These are phyloP conservation scores for Amanita muscaria DNA, from an alignment of 768 basidiomycete genomes.

Conservation along the genomic window DNA sequence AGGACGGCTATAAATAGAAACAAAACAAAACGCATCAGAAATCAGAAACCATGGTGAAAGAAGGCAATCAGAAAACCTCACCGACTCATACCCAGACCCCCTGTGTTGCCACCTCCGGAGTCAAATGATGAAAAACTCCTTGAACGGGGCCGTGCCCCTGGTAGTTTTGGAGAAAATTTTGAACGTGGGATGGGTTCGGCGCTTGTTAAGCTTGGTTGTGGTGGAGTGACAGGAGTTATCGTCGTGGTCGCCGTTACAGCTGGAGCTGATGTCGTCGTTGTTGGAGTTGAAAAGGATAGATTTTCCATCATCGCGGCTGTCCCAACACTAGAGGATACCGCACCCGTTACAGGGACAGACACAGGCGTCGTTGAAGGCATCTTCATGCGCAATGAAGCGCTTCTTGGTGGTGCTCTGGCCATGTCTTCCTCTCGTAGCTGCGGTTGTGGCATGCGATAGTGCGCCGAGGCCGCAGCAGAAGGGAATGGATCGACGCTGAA, in stretches of 20 bases:
- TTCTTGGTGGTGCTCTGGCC: background rate
- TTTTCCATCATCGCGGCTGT: no score
- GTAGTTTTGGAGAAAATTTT: slow-evolving; percentile 54
- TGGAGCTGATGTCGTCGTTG: no score
- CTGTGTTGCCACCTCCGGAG: slow-evolving; percentile 20
- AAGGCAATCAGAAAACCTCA: slow-evolving; percentile 12
- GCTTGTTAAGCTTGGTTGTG: no score
- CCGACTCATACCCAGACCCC: slow-evolving; percentile 23
- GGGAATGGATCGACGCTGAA: slow-evolving; percentile 45
- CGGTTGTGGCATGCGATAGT: no score
- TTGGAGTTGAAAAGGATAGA: no score
- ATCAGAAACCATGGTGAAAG: no score
- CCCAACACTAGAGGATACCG: background rate
- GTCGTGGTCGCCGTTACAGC: no score
- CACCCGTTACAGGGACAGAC: background rate
- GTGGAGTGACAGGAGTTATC: background rate
- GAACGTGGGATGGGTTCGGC: slow-evolving; percentile 38
- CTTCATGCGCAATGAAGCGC: background rate
- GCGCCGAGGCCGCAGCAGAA: slow-evolving; percentile 13
- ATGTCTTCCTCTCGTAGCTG: background rate
- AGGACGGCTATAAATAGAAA: no score
- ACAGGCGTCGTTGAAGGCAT: background rate
- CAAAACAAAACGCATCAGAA: no score
- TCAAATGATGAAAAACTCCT: slow-evolving; percentile 74
- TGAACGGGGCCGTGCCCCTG: slow-evolving; percentile 52